These are phyloP conservation scores for Diplodia intermedia DNA, from an alignment of 2,329 filamentous ascomycete genomes.

Conservation along the genomic window DNA sequence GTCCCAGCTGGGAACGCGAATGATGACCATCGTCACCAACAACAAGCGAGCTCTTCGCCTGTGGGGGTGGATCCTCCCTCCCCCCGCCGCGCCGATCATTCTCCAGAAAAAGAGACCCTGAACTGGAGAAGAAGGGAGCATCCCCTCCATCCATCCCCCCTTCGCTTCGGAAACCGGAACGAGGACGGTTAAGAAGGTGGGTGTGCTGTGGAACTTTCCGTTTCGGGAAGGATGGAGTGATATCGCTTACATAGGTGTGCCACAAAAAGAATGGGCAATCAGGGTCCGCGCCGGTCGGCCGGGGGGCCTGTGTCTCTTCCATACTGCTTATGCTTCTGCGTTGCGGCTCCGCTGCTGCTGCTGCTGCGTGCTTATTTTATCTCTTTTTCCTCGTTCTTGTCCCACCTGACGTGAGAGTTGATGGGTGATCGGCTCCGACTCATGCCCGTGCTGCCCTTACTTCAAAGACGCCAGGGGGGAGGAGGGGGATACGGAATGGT, in stretches of 20 bases:
- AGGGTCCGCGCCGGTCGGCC: background rate
- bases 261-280: background rate
- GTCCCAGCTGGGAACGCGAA: too few species aligned
- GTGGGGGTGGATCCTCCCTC: too few species aligned
- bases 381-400: background rate
- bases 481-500: too few species aligned
- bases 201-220: background rate
- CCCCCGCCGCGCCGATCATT: background rate
- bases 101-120: background rate
- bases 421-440: background rate
- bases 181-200: too few species aligned
- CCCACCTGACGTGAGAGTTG: background rate
- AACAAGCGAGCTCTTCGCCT: background rate
- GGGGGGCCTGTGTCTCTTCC: background rate
- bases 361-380: background rate
- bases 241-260: background rate
- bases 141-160: too few species aligned
- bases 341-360: background rate
- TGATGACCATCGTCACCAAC: background rate
- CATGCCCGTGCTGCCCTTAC: slow-evolving; percentile 9
- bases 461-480: background rate
- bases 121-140: background rate
- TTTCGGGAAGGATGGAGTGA: background rate
- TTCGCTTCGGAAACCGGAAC: background rate
- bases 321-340: background rate